Percentiles rank a stretch among this genome's conserved stretches.
Evolutionary conservation across 306 rosid species (phyloP).

Genomic region (Arachis hypogaea): DNA sequence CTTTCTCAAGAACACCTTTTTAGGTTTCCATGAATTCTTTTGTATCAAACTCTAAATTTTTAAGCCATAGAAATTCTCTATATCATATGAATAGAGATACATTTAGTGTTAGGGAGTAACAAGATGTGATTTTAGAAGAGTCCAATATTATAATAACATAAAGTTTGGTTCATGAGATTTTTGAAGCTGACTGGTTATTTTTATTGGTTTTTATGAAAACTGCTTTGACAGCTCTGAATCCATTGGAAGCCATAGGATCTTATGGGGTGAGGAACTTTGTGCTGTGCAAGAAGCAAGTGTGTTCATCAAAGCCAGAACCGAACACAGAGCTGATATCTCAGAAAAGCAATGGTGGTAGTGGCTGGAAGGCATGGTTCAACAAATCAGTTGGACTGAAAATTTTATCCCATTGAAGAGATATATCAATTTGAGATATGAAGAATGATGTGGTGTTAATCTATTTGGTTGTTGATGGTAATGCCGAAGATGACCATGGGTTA

Average conservation of each 20-base stretch:
- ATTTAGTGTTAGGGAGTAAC: too few species aligned
- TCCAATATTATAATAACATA: not conserved
- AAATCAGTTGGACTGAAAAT: constrained; percentile 46
- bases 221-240: constrained; percentile 57
- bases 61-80: too few species aligned
- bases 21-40: too few species aligned
- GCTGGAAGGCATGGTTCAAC: constrained; percentile 62
- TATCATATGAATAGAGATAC: too few species aligned
- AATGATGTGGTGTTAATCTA: too few species aligned
- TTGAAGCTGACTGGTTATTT: constrained; percentile 20
- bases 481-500: too few species aligned
- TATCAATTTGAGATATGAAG: too few species aligned
- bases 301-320: constrained; percentile 37
- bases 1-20: too few species aligned
- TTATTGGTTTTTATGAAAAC: constrained; percentile 11
- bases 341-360: constrained; percentile 47
- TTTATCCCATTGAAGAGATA: not conserved
- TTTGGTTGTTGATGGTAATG: too few species aligned
- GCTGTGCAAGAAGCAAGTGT: constrained; percentile 59
- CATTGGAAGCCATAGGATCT: constrained; percentile 59
- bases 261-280: constrained; percentile 54
- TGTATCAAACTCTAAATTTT: too few species aligned
- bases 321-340: constrained; percentile 41
- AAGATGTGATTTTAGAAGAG: not conserved
- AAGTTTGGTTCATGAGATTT: constrained; percentile 13